Evolutionary conservation across 148 eudicot species (phyloP).

Genomic region (Rhododendron ferrugineum): DNA sequence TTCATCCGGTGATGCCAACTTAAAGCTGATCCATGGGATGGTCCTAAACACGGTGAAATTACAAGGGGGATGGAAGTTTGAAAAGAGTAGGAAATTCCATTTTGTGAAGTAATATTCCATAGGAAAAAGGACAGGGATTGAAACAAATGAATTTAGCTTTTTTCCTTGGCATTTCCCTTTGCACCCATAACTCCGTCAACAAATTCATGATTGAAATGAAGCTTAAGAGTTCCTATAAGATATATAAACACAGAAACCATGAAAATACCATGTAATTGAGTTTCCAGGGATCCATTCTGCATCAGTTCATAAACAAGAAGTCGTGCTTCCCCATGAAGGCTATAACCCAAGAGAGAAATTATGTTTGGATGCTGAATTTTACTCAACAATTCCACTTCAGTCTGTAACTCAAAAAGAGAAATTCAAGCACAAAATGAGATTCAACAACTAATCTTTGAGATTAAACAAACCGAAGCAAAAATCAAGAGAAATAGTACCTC

Average conservation of each 20-base stretch:
- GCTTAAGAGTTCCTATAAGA: background rate
- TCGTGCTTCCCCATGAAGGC: conserved; percentile 49
- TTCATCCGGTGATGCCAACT: conserved; percentile 60
- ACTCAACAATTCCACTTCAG: conserved; percentile 51
- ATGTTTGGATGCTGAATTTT: conserved; percentile 61
- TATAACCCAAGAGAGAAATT: conserved; percentile 50
- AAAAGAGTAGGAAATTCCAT: background rate
- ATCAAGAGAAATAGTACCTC: conserved; percentile 31
- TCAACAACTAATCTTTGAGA: background rate
- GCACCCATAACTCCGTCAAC: background rate
- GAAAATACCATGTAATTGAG: conserved; percentile 54
- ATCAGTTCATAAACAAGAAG: conserved; percentile 56
- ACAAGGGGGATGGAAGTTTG: background rate
- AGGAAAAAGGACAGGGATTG: background rate
- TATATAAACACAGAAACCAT: background rate
- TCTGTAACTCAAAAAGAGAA: conserved; percentile 29
- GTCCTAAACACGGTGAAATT: conserved; percentile 32
- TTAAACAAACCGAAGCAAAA: background rate
- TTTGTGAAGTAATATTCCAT: background rate
- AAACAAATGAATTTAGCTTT: background rate
- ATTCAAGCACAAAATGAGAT: conserved; percentile 10
- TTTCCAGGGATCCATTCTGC: conserved; percentile 61
- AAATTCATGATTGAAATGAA: background rate
- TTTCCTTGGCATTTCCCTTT: background rate
- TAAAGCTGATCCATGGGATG: conserved; percentile 55